Evolutionary conservation across 176 grass and related monocot genomes (phyloP).

Genomic region (Calamus simplicifolius): DNA sequence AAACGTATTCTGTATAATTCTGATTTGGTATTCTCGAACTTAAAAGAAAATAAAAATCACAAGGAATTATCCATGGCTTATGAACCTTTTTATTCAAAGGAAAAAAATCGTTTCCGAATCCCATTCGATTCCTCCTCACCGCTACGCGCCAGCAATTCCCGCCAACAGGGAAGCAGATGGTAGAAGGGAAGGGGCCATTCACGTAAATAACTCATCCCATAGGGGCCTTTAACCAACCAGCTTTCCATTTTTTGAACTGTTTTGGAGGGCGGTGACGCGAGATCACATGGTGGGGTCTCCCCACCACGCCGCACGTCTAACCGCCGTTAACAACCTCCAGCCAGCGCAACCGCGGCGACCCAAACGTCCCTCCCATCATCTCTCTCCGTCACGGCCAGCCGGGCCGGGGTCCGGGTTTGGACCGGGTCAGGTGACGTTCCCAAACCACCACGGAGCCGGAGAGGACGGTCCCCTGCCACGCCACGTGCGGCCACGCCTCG

Average conservation of each 20-base stretch:
- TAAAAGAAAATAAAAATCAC: too few relatives aligned
- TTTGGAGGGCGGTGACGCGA: not conserved
- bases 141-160: constrained; percentile 9
- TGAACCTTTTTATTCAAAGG: too few relatives aligned
- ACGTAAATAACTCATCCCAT: constrained; percentile 7
- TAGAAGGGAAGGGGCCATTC: not conserved
- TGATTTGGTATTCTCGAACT: too few relatives aligned
- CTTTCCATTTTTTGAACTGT: constrained; percentile 8
- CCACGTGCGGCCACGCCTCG: not conserved
- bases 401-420: too few relatives aligned
- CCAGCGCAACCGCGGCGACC: too few relatives aligned
- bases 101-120: not conserved
- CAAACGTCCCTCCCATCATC: not conserved
- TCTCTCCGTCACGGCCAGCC: too few relatives aligned
- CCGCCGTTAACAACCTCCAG: too few relatives aligned
- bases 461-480: not conserved
- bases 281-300: constrained; percentile 19
- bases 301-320: too few relatives aligned
- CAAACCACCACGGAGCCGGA: not conserved
- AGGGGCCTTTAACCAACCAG: not conserved
- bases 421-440: too few relatives aligned
- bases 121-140: not conserved
- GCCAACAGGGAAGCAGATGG: not conserved
- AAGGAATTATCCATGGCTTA: too few relatives aligned
- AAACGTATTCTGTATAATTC: too few relatives aligned